These are phyloP conservation scores for Trichoderma virens DNA, from an alignment of 495 filamentous ascomycete genomes.

Conservation along the genomic window DNA sequence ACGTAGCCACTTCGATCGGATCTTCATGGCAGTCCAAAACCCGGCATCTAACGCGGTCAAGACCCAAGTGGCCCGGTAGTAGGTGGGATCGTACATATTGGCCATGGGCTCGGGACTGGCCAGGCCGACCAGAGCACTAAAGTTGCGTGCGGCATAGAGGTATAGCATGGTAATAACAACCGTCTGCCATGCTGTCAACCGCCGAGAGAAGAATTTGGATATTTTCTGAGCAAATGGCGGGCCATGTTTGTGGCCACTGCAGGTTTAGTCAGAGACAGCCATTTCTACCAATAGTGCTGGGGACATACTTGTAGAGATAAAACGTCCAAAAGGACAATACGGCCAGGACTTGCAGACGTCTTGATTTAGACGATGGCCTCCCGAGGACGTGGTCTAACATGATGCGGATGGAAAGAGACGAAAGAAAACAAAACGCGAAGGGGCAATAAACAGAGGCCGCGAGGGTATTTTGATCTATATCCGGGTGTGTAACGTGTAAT, in stretches of 20 bases:
- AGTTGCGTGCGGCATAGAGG: conserved; percentile 86
- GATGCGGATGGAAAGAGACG: background rate
- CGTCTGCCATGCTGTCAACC: conserved; percentile 79
- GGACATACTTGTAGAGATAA: conserved; percentile 65
- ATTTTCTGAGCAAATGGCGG: conserved; percentile 51
- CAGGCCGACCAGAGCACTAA: conserved; percentile 82
- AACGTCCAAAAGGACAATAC: conserved; percentile 87
- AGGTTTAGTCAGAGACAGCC: background rate
- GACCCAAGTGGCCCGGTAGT: conserved; percentile 96
- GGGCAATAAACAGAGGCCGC: background rate
- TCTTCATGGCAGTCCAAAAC: conserved; percentile 97
- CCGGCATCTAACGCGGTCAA: conserved; percentile 91
- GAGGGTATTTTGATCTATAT: background rate
- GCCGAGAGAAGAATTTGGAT: conserved; percentile 56
- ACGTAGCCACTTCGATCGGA: conserved; percentile 70
- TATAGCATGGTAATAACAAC: conserved; percentile 82
- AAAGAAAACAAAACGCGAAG: background rate
- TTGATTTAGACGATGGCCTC: conserved; percentile 79
- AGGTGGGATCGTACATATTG: conserved; percentile 89
- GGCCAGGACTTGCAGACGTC: conserved; percentile 85
- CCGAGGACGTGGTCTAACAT: conserved; percentile 84
- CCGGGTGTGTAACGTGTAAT: background rate
- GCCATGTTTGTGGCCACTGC: conserved; percentile 78
- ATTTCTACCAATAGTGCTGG: too few relatives aligned
- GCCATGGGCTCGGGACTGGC: conserved; percentile 90